Conservation (phyloP, 2,329 filamentous ascomycete species). For the Byssoonygena ceratinophila region DNA sequence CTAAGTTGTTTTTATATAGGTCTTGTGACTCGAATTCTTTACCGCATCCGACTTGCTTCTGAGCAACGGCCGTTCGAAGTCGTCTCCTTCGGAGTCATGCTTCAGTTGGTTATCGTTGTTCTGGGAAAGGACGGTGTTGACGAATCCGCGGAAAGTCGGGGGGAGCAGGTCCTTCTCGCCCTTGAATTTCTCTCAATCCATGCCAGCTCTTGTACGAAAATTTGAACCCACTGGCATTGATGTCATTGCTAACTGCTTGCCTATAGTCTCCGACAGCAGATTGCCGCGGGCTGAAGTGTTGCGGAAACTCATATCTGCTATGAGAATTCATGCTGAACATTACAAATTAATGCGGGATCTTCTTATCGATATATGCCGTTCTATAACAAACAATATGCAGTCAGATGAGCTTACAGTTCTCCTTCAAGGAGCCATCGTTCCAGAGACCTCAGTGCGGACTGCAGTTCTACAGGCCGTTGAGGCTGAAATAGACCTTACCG, state of each 20-base stretch:
- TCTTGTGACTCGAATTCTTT: slow-evolving; percentile 77
- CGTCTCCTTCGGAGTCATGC: slow-evolving; percentile 74
- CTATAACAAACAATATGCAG: slow-evolving; percentile 70
- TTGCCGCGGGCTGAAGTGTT: slow-evolving; percentile 69
- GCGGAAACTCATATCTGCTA: slow-evolving; percentile 60
- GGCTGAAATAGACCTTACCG: slow-evolving; percentile 81
- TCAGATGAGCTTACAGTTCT: slow-evolving; percentile 62
- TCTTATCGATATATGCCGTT: slow-evolving; percentile 73
- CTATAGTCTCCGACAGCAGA: slow-evolving; percentile 51
- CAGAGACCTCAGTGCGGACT: slow-evolving; percentile 68
- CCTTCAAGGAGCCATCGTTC: slow-evolving; percentile 66
- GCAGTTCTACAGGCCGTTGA: slow-evolving; percentile 83
- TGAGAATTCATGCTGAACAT: slow-evolving; percentile 84
- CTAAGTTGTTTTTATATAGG: slow-evolving; percentile 24
- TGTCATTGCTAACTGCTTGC: slow-evolving; percentile 15
- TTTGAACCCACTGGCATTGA: slow-evolving; percentile 6
- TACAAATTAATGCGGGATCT: slow-evolving; percentile 94
- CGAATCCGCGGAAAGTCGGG: slow-evolving; percentile 56
- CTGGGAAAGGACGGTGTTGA: slow-evolving; percentile 67
- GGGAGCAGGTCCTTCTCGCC: slow-evolving; percentile 79
- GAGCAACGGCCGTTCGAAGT: slow-evolving; percentile 91
- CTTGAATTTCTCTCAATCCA: slow-evolving; percentile 85
- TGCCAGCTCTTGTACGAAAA: slow-evolving; percentile 55
- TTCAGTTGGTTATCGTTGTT: slow-evolving; percentile 71
- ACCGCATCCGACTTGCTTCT: slow-evolving; percentile 76